phyloP scores from a whole-genome alignment of 164 flowering plant genomes.

The Amborella trichopoda region DNA sequence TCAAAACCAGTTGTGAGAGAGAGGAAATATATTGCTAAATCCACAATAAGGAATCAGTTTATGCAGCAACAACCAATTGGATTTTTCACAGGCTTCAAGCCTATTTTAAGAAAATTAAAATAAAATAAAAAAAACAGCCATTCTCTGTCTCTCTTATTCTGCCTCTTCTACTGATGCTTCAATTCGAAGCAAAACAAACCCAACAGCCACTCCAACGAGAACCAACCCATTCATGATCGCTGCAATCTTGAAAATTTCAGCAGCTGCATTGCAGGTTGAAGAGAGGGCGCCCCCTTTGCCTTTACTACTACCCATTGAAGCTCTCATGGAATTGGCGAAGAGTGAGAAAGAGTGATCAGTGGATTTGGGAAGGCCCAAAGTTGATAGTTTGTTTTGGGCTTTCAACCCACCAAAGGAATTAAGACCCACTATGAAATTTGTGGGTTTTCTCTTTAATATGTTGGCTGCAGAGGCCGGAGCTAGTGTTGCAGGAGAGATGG shows the following conservation, averaged over 20 bases:
- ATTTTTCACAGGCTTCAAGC: too few species aligned
- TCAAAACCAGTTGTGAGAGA: too few species aligned
- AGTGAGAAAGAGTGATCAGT: conserved; percentile 37
- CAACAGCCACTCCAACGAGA: conserved; percentile 59
- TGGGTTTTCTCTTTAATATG: conserved; percentile 12
- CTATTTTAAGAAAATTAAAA: background rate
- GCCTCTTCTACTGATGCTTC: conserved; percentile 50
- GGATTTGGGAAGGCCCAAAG: conserved; percentile 37
- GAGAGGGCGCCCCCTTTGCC: conserved; percentile 43
- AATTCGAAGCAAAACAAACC: conserved; percentile 50
- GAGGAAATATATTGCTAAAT: too few species aligned
- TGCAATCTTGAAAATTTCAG: conserved; percentile 59
- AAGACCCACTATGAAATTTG: conserved; percentile 34
- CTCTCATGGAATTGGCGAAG: conserved; percentile 33
- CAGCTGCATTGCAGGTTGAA: conserved; percentile 36
- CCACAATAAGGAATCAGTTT: background rate
- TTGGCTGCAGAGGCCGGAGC: conserved; percentile 6
- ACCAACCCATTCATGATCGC: conserved; percentile 43
- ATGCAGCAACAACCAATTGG: background rate
- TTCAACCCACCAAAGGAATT: conserved; percentile 65
- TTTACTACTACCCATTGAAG: conserved; percentile 12
- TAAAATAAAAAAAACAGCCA: background rate
- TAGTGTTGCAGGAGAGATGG: conserved; percentile 14
- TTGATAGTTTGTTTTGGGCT: conserved; percentile 34
- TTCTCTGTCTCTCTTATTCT: conserved; percentile 7